Conservation (phyloP, 1,284 basidiomycete genomes). For the Somion occarium region DNA sequence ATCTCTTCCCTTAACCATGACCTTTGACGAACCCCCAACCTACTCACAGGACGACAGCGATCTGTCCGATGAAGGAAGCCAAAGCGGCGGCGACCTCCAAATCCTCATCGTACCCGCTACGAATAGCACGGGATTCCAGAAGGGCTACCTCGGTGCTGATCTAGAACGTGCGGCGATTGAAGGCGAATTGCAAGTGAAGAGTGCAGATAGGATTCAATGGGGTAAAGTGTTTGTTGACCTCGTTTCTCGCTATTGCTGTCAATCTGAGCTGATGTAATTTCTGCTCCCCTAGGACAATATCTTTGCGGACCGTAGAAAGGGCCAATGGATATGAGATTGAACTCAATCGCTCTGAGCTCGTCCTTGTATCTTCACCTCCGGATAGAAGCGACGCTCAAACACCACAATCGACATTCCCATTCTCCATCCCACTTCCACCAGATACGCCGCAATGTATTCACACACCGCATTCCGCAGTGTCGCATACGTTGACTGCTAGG, state of each 20-base stretch:
- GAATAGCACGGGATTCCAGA: slow-evolving; percentile 70
- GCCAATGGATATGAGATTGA: slow-evolving; percentile 60
- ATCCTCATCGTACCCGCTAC: slow-evolving; percentile 64
- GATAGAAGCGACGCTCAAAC: slow-evolving; percentile 18
- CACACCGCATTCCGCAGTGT: slow-evolving; percentile 62
- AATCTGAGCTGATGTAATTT: neutral
- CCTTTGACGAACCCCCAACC: slow-evolving; percentile 36
- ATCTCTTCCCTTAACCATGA: no score
- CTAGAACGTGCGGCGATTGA: slow-evolving; percentile 76
- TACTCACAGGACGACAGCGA: slow-evolving; percentile 29
- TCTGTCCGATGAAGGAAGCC: slow-evolving; percentile 4
- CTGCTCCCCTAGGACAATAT: slow-evolving; percentile 47
- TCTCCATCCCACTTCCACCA: slow-evolving; percentile 66
- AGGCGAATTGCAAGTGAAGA: slow-evolving; percentile 79
- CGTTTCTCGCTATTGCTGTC: neutral
- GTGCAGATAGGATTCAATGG: slow-evolving; percentile 52
- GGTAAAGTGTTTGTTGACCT: slow-evolving; percentile 50
- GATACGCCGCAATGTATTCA: slow-evolving; percentile 77
- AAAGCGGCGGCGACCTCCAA: slow-evolving; percentile 36
- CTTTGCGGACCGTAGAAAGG: slow-evolving; percentile 61
- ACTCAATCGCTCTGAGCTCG: slow-evolving; percentile 48
- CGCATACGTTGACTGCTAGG: slow-evolving; percentile 61
- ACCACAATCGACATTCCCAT: slow-evolving; percentile 60
- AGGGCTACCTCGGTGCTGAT: slow-evolving; percentile 73
- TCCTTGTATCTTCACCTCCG: slow-evolving; percentile 42